Evolutionary conservation across 495 filamentous ascomycete genomes (phyloP), one percentile per base, ranked within the genome.

Genomic region (Penicillium odoratum): DNA sequence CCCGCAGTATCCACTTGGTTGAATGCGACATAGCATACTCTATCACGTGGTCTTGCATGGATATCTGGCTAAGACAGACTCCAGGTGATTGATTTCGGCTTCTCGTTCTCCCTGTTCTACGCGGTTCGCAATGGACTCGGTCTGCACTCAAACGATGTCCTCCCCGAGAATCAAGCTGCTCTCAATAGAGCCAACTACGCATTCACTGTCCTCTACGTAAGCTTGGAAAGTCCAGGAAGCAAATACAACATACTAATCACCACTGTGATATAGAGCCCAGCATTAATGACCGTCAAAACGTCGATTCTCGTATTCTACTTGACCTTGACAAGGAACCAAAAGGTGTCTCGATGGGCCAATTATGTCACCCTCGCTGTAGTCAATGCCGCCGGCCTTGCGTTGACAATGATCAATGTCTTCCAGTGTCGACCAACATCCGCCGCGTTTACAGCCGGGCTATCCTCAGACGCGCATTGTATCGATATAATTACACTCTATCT

Each of bases 301-400:
- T 93, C 90, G n/a, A 91, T 98, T 60, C 81, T 96, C 49, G 73
- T 93, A 56, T 97, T 95, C 69, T 96, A 91, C 74, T 80, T 96
- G 30, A 85, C 88, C 33, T 74, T 96, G 50, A 87, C 90, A 7
- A 86, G 84, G 62, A 86, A 86, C 33, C 86, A 92, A 43, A 86
- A 86, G 61, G 74, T 90, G 31, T 85, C 92, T 64, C 82, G 85
- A 60, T 83, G 84, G 73, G 80, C 83, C 3, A 90, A 88, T 25
- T 88, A 89, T 75, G 78, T 76, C 16, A 89, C 89, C 3, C 71
- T 95, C 6, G 70, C 74, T 33, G 83, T 92, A 15, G 91, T 94
- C 50, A 93, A 93, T 65, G 70, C 82, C 3, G 89, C 88, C 21
- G 93, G 93, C 7, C 61, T 87, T 5, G 87, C 90, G 10, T 75